Evolutionary conservation across 768 basidiomycete species (phyloP).

Genomic region (Pisolithus albus): DNA sequence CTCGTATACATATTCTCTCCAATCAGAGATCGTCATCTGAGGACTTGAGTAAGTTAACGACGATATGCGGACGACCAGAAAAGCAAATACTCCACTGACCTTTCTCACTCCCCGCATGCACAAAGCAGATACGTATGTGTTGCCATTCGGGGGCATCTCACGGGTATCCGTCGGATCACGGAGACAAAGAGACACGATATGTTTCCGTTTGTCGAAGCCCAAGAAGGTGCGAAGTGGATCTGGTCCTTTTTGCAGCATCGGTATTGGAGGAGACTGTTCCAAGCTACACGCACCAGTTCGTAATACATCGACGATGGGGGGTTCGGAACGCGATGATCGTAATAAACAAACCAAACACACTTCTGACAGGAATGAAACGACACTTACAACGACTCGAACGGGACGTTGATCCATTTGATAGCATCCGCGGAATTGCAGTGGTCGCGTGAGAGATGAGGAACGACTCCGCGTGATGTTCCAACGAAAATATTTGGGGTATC

Average conservation of each 20-base stretch:
- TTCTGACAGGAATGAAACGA: not conserved
- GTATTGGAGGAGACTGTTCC: slow-evolving; percentile 60
- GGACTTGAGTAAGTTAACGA: not conserved
- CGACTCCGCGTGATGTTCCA: slow-evolving; percentile 62
- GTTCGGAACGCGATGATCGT: not conserved
- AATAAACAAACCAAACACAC: not conserved
- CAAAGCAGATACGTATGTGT: slow-evolving; percentile 45
- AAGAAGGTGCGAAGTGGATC: slow-evolving; percentile 61
- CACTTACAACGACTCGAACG: slow-evolving; percentile 80
- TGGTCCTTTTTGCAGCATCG: slow-evolving; percentile 47
- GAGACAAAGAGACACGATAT: slow-evolving; percentile 53
- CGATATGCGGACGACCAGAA: not conserved
- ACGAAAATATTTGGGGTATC: slow-evolving; percentile 58
- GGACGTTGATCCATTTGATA: slow-evolving; percentile 59
- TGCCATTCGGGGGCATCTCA: slow-evolving; percentile 71
- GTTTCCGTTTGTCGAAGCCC: slow-evolving; percentile 41
- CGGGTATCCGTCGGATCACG: slow-evolving; percentile 59
- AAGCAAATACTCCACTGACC: slow-evolving; percentile 32
- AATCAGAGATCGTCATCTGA: slow-evolving; percentile 51
- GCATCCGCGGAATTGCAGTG: slow-evolving; percentile 40
- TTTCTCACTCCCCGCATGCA: slow-evolving; percentile 67
- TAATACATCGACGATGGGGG: not conserved
- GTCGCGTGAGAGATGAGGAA: slow-evolving; percentile 70
- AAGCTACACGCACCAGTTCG: slow-evolving; percentile 35
- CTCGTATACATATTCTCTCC: slow-evolving; percentile 45